Evolutionary conservation across 2,329 filamentous ascomycete species (phyloP), one percentile per base, ranked within the genome.

Genomic region (Coleophoma crateriformis): DNA sequence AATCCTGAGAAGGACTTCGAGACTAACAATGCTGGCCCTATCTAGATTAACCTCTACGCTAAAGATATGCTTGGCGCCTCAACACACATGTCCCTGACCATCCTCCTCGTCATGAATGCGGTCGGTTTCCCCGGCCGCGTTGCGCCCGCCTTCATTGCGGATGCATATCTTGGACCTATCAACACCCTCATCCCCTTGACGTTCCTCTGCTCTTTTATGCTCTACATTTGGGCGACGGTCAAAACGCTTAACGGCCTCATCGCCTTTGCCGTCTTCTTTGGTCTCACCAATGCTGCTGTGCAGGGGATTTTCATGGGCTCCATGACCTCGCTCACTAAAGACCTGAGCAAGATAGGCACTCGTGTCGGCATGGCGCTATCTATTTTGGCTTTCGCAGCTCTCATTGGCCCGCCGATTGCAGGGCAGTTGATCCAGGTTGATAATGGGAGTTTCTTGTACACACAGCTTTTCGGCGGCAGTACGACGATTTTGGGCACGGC

Each of bases 21-120:
- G 27, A 7, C 27, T 27, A 27, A 27, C 8, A 10, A 27, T 27
- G 6, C 27, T 10, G 3, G 8, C 27, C 27, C 8, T 27, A 7
- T 22, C 8, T 15, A 44, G 41, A 44, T 44, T 7, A 44, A 32
- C 22, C 41, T 44, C 41, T 44, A 44, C 10, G 41, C 41, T 27
- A 44, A 44, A 44, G 19, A 44, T n/a, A 19, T 44, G 7, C 41
- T 44, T 15, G 41, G 41, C n/a, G 27, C 41, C 14, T 22, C 41
- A 15, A 44, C 41, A 27, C 10, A 49, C 60, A 65, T 3, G 65
- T 65, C 32, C 71, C 73, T 76, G 49, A 68, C 73, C 50, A 61
- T 78, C 7, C 61, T 80, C 32, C 62, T 79, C 38, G 65, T 77
- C 45, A 69, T 79, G 64, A 79, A 79, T 55, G 72, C 71, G n/a